Evolutionary conservation across 2,329 filamentous ascomycete species (phyloP).

Genomic region (Ceratocystis papillata): DNA sequence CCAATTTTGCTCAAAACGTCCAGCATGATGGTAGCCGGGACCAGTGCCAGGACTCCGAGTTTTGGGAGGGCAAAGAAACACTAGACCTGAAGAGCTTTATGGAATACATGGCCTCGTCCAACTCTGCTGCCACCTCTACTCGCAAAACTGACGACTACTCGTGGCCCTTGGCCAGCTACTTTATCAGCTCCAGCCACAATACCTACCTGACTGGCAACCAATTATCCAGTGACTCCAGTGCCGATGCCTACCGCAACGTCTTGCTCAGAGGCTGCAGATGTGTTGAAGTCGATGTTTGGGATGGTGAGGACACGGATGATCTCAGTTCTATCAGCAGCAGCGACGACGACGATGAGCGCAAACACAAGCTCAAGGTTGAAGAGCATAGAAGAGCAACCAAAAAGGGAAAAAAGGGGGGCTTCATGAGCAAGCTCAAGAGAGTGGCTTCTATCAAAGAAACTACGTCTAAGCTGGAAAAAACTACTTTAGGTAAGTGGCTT

Average conservation of each 20-base stretch:
- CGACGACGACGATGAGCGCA: conserved; percentile 39
- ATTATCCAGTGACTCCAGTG: conserved; percentile 74
- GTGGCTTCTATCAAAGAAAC: conserved; percentile 34
- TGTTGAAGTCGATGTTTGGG: conserved; percentile 93
- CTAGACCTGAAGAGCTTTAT: conserved; percentile 43
- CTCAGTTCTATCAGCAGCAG: conserved; percentile 46
- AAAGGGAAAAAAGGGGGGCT: conserved; percentile 49
- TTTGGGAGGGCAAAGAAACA: conserved; percentile 25
- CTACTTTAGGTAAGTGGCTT: conserved; percentile 35
- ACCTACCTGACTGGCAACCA: conserved; percentile 87
- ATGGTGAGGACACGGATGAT: conserved; percentile 65
- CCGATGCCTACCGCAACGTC: conserved; percentile 75
- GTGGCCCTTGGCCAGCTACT: conserved; percentile 78
- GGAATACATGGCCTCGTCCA: conserved; percentile 45
- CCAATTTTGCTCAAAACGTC: conserved; percentile 38
- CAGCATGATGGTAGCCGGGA: conserved; percentile 35
- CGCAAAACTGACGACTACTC: conserved; percentile 45
- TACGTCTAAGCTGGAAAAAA: conserved; percentile 39
- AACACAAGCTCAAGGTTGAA: conserved; percentile 19
- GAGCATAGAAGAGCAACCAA: conserved; percentile 43
- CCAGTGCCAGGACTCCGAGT: conserved; percentile 24
- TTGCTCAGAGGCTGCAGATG: conserved; percentile 77
- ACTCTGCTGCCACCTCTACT: conserved; percentile 36
- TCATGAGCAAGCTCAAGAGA: conserved; percentile 50
- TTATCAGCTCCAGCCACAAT: conserved; percentile 90